Evolutionary conservation across 345 rosid species (phyloP).

Genomic region (Punica granatum): DNA sequence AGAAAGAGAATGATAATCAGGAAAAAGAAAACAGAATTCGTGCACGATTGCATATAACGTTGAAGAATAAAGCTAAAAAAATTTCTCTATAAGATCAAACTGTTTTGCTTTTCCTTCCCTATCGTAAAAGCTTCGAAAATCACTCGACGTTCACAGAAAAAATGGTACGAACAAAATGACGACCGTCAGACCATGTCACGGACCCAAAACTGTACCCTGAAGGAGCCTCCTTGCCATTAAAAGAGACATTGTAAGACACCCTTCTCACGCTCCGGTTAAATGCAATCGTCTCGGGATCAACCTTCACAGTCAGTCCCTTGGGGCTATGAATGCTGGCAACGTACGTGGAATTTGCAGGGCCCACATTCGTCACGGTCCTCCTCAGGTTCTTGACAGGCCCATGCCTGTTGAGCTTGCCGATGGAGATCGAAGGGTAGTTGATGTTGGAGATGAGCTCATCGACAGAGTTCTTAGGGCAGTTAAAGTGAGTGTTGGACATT

Average conservation of each 20-base stretch:
- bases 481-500: slow-evolving; percentile 36
- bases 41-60: neutral
- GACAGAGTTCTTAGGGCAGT: slow-evolving; percentile 31
- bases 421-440: slow-evolving; percentile 77
- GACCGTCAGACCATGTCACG: slow-evolving; percentile 49
- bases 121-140: neutral
- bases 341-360: slow-evolving; percentile 44
- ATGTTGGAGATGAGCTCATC: slow-evolving; percentile 41
- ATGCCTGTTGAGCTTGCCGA: slow-evolving; percentile 30
- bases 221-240: slow-evolving; percentile 39
- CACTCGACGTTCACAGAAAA: slow-evolving; percentile 47
- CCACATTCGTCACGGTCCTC: slow-evolving; percentile 59
- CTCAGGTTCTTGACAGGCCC: slow-evolving; percentile 13
- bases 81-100: too few species aligned
- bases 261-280: slow-evolving; percentile 23
- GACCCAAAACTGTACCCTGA: slow-evolving; percentile 55
- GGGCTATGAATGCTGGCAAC: slow-evolving; percentile 35
- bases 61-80: neutral
- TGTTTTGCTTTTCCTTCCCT: neutral
- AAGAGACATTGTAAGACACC: slow-evolving; percentile 34
- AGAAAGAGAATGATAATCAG: neutral
- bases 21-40: too few species aligned
- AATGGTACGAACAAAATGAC: slow-evolving; percentile 39
- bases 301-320: slow-evolving; percentile 44
- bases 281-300: slow-evolving; percentile 35